Base-by-base conservation (phyloP, 2,329 filamentous ascomycete genomes). In the Huntiella moniliformis region DNA sequence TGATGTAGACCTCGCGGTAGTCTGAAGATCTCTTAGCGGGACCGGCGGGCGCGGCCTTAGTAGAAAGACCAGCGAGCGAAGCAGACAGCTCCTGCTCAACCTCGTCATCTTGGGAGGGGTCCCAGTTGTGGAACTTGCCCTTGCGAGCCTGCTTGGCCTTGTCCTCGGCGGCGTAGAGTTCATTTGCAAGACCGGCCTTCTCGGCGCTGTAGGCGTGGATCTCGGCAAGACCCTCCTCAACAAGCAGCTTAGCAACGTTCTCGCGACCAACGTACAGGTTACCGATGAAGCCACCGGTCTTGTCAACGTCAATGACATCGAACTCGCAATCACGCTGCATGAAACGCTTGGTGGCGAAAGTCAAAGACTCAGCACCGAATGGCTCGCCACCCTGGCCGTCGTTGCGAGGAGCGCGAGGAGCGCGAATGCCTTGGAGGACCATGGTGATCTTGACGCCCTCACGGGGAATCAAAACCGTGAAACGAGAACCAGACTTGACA, bases 271-370 rank as follows among this genome's bases (percentile, higher is more conserved):
- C 74, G 61, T 86, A 95, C 17, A 98, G 70, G 11, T 85, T 83
- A 46, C 91, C 91, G 54, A 98, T 96, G 67, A 98, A 98, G 34
- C 91, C 91, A 55, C 91, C 91, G 18, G 91, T 79, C 69, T 95
- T 96, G 70, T 98, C 91, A 54, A 85, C 82, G 56, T 87, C 86
- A 60, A 94, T 79, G 15, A 98, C 81, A 55, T 98, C 87, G 49
- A 98, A 83, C 62, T 96, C 88, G 42, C 91, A 87, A 61, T 98
- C 91, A 46, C 91, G 79, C 67, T 98, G 91, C 67, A 86, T 82
- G 64, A 82, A 86, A 48, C 87, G 77, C 56, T 76, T 79, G 63
- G 84, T 86, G 42, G 88, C 87, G 54, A 96, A 78, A 43, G 98
- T 88, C 51, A 93, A 74, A 3, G 88, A 88, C 65, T 98, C 91